Base-by-base conservation (phyloP, 2,329 filamentous ascomycete species). In the Aspergillus ochraceoroseus region DNA sequence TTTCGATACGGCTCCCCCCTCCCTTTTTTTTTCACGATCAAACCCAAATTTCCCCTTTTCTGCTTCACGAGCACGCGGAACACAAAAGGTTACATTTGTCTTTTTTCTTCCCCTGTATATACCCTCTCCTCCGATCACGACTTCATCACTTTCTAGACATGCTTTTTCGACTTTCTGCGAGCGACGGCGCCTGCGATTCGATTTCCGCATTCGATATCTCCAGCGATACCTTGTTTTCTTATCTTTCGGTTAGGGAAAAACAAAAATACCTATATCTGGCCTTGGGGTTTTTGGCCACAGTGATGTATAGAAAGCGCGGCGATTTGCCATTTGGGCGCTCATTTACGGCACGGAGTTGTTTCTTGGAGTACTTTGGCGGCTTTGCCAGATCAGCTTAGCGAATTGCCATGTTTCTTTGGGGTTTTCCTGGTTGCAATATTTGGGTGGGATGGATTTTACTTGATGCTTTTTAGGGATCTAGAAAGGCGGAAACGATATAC, bases 401-500 rank as follows among this genome's bases (percentile, higher is more conserved):
- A 35, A 51, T 50, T 49, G 41, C 46, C 51, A 53, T 52, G 54
- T 54, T 54, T 62, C 52, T 49, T 59, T 53, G 47, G 49, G 51
- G 43, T 52, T 57, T 41, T 47, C 53, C 53, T 44, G 41, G 43
- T 34, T 48, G 54, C 44, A 47, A 51, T 51, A n/a, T 57, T 51
- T 51, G 60, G 61, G 53, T 51, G 58, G 60, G 57, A 57, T 53
- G 58, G 59, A 54, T 57, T 44, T 47, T 49, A 32, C 31, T 37
- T 58, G 49, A 51, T 57, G 46, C 55, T 59, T 57, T 58, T 53
- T 46, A 57, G 56, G 59, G 57, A 60, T 62, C 55, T 66, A 66
- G 63, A 61, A 55, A 64, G 63, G 62, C 61, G 63, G 63, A 63
- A 65, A 66, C 61, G 63, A 66, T 64, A 65, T 59, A 66, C 62